Base-by-base conservation (phyloP, 495 filamentous ascomycete species). In the Daldinia loculata region DNA sequence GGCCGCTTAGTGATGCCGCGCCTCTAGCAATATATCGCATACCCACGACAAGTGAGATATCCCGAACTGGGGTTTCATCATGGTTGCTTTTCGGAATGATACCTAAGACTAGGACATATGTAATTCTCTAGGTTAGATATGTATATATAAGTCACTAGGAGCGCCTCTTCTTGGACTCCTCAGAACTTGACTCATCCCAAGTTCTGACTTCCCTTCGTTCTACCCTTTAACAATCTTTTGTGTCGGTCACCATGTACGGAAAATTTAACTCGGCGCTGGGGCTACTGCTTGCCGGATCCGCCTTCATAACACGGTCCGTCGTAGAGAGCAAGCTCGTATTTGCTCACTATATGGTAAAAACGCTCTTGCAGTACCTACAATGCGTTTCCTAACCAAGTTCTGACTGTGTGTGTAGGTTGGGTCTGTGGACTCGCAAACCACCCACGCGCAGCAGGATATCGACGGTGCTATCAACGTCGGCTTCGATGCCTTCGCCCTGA, bases 401-500 rank as follows among this genome's bases (percentile, higher is more conserved):
- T 26, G 43, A 19, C 8, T 14, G 9, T 34, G 2, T 34, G 9
- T 34, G 12, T 2, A 79, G 77, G 71, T 80, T 48, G 78, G 75
- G 39, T 76, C 77, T 24, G 69, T 77, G 27, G 65, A 74, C 51
- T 56, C 75, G 22, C 76, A 56, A 38, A 69, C 77, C 24, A 58
- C 73, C 29, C 76, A 81, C 61, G 79, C 75, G 38, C 67, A 78
- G 50, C 65, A 74, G 50, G 76, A 82, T 50, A 76, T 82, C 36
- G 56, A 75, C 30, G 69, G 77, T 32, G 79, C 79, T 15, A 66
- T 71, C 45, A 66, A 65, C 12, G 68, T 78, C 2, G 71, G 74
- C 53, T 75, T 78, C 36, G 78, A 80, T 30, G 80, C 78, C 52
- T 81, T 81, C 66, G 79, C 78, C 38, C 69, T 82, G 3, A 80